These are phyloP conservation scores for Leccinum ambiguum DNA, from an alignment of 1,284 basidiomycete species.

Conservation along the genomic window DNA sequence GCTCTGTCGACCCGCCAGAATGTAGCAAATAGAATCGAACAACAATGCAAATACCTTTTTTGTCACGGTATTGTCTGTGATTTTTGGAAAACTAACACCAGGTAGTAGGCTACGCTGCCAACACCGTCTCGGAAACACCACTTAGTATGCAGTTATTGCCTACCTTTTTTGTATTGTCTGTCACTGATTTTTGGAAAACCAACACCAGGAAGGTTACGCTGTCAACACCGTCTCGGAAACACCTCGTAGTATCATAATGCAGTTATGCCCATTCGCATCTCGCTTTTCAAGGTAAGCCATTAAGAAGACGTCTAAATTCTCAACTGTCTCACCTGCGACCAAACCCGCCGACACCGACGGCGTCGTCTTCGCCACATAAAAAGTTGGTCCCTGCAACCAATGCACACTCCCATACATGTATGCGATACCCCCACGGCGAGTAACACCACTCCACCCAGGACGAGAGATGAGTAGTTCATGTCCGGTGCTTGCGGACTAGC, in stretches of 20 bases:
- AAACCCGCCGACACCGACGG: not conserved
- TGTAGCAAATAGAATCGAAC: not conserved
- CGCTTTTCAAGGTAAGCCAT: not conserved
- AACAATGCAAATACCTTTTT: not conserved
- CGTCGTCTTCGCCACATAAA: not conserved
- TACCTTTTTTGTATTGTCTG: too few species aligned
- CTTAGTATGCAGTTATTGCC: not conserved
- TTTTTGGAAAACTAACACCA: not conserved
- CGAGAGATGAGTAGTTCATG: too few species aligned
- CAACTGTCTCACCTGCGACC: not conserved
- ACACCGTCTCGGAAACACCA: too few species aligned
- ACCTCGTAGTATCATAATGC: not conserved
- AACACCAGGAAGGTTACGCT: not conserved
- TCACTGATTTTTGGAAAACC: not conserved
- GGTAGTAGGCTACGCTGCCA: not conserved
- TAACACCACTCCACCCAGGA: too few species aligned
- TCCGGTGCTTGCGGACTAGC: too few species aligned
- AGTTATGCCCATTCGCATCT: not conserved
- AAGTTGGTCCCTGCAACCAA: too few species aligned
- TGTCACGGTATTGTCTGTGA: too few species aligned
- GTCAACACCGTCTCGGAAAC: not conserved
- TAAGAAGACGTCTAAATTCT: not conserved
- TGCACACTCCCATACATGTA: too few species aligned
- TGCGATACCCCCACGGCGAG: too few species aligned
- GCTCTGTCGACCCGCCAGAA: not conserved